Percentiles rank a stretch among this genome's conserved stretches.
These are phyloP conservation scores for Solanum megistacrolobum DNA, from an alignment of 257 asterid species.

Conservation along the genomic window DNA sequence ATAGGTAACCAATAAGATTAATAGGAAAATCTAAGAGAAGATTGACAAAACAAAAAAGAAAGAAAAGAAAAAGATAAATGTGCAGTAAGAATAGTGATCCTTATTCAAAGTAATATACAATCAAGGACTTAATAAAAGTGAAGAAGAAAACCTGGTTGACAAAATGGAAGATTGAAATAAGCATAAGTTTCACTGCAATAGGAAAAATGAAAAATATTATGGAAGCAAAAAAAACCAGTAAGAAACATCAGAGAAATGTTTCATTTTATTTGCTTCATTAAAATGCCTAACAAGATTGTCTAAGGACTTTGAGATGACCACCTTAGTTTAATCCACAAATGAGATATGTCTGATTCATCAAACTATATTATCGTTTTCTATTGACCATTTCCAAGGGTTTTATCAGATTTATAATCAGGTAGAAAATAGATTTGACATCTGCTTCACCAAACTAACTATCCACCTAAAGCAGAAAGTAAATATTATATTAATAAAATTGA, in stretches of 20 bases:
- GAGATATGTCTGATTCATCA: background rate
- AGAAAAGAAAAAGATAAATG: background rate
- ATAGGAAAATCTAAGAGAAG: background rate
- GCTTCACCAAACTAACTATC: background rate
- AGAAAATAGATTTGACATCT: background rate
- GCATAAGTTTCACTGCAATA: constrained; percentile 11
- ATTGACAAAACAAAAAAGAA: background rate
- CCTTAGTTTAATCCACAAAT: background rate
- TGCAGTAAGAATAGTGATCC: background rate
- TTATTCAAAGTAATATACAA: background rate
- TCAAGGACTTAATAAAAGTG: background rate
- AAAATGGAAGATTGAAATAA: constrained; percentile 13
- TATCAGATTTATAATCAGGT: background rate
- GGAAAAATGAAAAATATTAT: background rate
- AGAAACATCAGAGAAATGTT: background rate
- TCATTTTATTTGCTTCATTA: background rate
- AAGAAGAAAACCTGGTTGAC: constrained; percentile 17
- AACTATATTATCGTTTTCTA: background rate
- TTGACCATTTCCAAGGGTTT: background rate
- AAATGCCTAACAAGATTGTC: background rate
- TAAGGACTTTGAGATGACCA: background rate
- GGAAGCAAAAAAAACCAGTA: background rate
- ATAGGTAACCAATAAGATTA: background rate
- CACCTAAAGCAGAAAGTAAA: background rate
- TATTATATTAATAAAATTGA: background rate